These are phyloP conservation scores for Botryotinia globosa DNA, from an alignment of 2,329 filamentous ascomycete species.

Conservation along the genomic window DNA sequence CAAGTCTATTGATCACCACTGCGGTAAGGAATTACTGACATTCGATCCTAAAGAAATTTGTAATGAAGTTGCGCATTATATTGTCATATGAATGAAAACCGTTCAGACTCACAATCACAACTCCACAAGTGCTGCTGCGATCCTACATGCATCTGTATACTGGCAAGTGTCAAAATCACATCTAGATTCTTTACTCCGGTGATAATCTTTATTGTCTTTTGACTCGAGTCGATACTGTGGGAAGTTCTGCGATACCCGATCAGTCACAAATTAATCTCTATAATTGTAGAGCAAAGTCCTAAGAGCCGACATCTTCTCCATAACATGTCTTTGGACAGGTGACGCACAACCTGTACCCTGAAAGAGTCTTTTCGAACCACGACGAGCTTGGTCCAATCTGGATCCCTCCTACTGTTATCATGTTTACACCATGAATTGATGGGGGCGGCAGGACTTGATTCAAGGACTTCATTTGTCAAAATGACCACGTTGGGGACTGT, in stretches of 20 bases:
- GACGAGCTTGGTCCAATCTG: background rate
- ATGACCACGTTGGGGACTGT: background rate
- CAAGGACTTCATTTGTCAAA: background rate
- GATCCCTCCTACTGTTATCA: background rate
- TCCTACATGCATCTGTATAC: conserved; percentile 12
- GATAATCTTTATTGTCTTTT: background rate
- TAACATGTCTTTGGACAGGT: accelerated
- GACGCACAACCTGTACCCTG: background rate
- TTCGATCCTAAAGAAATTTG: background rate
- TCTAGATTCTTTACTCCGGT: conserved; percentile 20
- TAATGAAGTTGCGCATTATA: background rate
- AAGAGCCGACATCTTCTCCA: background rate
- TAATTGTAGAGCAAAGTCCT: conserved; percentile 22
- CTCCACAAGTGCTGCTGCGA: background rate
- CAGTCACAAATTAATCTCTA: conserved; percentile 25
- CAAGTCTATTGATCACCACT: background rate
- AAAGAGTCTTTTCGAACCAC: background rate
- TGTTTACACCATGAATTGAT: background rate
- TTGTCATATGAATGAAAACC: background rate
- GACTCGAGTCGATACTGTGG: too few relatives aligned
- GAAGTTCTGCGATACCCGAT: conserved; percentile 30
- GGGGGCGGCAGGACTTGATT: background rate
- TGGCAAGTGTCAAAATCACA: conserved; percentile 18
- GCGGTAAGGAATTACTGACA: background rate
- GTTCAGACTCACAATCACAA: background rate